Evolutionary conservation across 31 red algal genomes (phyloP), one percentile per base, ranked within the genome.

Genomic region (Odonthalia washingtoniensis): DNA sequence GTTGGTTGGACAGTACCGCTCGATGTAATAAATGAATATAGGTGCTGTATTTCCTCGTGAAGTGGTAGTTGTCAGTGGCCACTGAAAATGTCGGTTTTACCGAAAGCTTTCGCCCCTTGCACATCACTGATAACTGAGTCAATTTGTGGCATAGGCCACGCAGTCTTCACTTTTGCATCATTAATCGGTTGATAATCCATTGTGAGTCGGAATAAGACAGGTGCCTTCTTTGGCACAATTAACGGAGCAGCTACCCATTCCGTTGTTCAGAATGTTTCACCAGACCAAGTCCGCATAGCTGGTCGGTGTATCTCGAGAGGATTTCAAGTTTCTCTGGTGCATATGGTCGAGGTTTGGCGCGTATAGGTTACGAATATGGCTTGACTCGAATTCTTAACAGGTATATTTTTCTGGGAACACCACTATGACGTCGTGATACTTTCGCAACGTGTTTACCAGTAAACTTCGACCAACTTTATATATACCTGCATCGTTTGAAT

Each of bases 181-280:
- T 57, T 57, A 14, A 57, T 57, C 9, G 49, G 49, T 21, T 21
- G 9, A 21, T 57, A 57, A 57, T 57, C 49, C 9, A 57, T 21
- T 21, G 49, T 57, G 12, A 57, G 9, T 57, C 49, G 49, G 49
- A 14, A 57, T 21, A 57, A 57, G 49, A 21, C 49, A 21, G 49
- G 49, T 57, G 49, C 12, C 49, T 57, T 57, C 49, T 57, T 57
- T 57, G 49, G 49, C 12, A 57, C 49, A 84, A 65, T 46, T 84
- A 84, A 6, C 36, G 81, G 31, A 74, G 27, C 66, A 53, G 37
- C 6, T 45, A 66, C 61, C 81, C 39, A 38, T 49, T 84, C 61
- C 40, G 81, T 1, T 61, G 35, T 49, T 44, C 31, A 26, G 77
- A 3, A 24, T 57, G 42, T 53, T 80, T 3, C 42, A 80, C 53